Evolutionary conservation across 2,329 filamentous ascomycete genomes (phyloP).

Genomic region (Huntiella moniliformis): DNA sequence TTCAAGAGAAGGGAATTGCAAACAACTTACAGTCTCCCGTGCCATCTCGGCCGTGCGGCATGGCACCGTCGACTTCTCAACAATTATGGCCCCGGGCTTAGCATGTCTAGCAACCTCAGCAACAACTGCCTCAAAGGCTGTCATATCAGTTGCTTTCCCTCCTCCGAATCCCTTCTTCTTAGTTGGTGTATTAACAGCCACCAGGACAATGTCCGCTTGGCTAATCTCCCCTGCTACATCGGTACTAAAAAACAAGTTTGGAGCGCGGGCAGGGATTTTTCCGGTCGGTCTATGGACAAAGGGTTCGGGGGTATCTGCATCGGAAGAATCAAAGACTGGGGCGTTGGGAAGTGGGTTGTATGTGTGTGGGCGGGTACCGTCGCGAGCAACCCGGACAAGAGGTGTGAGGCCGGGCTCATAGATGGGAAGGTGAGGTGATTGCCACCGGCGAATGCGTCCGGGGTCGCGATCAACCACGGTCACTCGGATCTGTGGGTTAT

Average conservation of each 20-base stretch:
- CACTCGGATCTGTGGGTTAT: slow-evolving; percentile 52
- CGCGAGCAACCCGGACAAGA: slow-evolving; percentile 45
- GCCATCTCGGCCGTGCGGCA: slow-evolving; percentile 55
- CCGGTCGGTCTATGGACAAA: slow-evolving; percentile 13
- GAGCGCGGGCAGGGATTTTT: slow-evolving; percentile 25
- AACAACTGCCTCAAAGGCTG: slow-evolving; percentile 50
- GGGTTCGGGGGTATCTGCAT: neutral
- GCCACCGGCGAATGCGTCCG: slow-evolving; percentile 50
- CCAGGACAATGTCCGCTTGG: slow-evolving; percentile 54
- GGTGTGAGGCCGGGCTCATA: slow-evolving; percentile 55
- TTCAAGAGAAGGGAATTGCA: neutral
- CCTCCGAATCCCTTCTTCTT: slow-evolving; percentile 52
- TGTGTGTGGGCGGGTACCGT: slow-evolving; percentile 30
- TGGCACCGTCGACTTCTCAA: slow-evolving; percentile 68
- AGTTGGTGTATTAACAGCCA: slow-evolving; percentile 65
- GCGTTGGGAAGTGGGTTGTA: slow-evolving; percentile 22
- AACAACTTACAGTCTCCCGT: slow-evolving; percentile 39
- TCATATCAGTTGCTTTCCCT: slow-evolving; percentile 54
- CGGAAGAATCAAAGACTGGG: slow-evolving; percentile 13
- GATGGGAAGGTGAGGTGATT: slow-evolving; percentile 53
- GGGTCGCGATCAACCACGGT: slow-evolving; percentile 57
- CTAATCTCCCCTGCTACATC: slow-evolving; percentile 41
- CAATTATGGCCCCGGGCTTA: slow-evolving; percentile 49
- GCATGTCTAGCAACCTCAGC: slow-evolving; percentile 48
- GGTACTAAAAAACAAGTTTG: slow-evolving; percentile 59